Conservation (phyloP, 2,329 filamentous ascomycete species). For the Colletotrichum phormii region DNA sequence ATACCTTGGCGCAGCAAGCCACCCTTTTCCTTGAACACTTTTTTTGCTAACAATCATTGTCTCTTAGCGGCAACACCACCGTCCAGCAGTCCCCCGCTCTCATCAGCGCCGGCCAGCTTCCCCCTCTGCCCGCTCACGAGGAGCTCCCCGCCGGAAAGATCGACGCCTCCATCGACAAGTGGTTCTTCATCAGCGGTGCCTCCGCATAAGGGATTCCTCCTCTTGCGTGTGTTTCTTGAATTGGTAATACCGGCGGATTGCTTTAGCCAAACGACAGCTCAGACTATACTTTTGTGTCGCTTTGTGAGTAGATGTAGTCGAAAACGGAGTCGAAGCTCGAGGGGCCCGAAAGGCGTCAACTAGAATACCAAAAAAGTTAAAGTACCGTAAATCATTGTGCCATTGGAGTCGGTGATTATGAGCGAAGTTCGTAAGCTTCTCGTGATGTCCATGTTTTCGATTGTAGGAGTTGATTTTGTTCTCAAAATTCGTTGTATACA, state of each 20-base stretch:
- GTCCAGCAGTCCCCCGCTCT: slow-evolving; percentile 80
- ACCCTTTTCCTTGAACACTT: slow-evolving; percentile 19
- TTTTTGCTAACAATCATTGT: slow-evolving; percentile 43
- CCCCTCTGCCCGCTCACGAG: slow-evolving; percentile 82
- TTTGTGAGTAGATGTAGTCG: slow-evolving; percentile 18
- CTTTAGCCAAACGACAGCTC: background rate
- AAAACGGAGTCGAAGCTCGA: slow-evolving; percentile 3
- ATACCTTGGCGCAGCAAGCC: slow-evolving; percentile 27
- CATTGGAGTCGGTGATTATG: background rate
- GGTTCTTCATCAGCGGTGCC: slow-evolving; percentile 99
- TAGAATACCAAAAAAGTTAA: slow-evolving; percentile 30
- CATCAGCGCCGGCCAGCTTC: slow-evolving; percentile 75
- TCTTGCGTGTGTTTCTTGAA: background rate
- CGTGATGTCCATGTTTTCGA: background rate
- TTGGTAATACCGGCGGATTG: background rate
- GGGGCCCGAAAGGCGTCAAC: slow-evolving; percentile 8
- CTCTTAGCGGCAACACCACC: slow-evolving; percentile 80
- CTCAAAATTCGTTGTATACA: background rate
- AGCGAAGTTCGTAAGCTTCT: background rate
- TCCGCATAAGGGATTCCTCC: slow-evolving; percentile 69
- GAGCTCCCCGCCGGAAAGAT: slow-evolving; percentile 88
- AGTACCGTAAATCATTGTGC: background rate
- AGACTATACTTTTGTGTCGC: background rate
- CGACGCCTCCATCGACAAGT: slow-evolving; percentile 98
- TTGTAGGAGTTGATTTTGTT: background rate